Evolutionary conservation across 306 rosid genomes (phyloP), one percentile per base, ranked within the genome.

Genomic region (Quercus robur): DNA sequence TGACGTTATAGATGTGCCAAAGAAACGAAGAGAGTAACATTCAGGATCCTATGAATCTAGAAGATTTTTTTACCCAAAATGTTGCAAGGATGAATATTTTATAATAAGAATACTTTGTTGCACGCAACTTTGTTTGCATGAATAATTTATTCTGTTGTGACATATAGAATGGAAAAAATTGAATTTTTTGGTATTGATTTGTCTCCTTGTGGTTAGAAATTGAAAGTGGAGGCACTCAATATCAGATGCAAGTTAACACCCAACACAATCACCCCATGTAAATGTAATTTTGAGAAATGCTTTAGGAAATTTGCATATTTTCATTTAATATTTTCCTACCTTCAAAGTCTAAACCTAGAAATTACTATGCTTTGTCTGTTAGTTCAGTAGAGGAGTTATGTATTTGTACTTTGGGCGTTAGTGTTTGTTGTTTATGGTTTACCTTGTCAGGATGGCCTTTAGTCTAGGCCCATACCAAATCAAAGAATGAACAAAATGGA

Each of bases 21-120:
- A 74, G 20, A 80, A 74, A 71, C 19, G 70, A 75, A 52, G 56
- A 23, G 23, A 25, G n/a, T 44, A 58, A 21, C 78, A 51, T 56
- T 76, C 62, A 6, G 26, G 55, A 20, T 77, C 67, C 74, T 64
- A 17, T 66, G 61, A 41, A 69, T 69, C 46, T 23, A 78, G 63
- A 25, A 70, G 54, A 52, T 10, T 62, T 70, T 70, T 44, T 15
- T 64, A 30, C 41, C 41, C 17, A 64, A 59, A 3, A 59, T 59
- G 33, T 12, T 23, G 18, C 5, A 2, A 59, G 28, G 31, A 10
- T 59, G 31, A 58, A 58, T 49, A 10, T 59, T 59, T 59, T 11
- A 64, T 64, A 35, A 30, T 3, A 30, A 8, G 41, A 30, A 30
- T 28, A 25, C 4, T 15, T 63, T 63, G 41, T 63, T 63, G 4